Evolutionary conservation across 176 grass and related monocot species (phyloP).

Genomic region (Dactylis glomerata): DNA sequence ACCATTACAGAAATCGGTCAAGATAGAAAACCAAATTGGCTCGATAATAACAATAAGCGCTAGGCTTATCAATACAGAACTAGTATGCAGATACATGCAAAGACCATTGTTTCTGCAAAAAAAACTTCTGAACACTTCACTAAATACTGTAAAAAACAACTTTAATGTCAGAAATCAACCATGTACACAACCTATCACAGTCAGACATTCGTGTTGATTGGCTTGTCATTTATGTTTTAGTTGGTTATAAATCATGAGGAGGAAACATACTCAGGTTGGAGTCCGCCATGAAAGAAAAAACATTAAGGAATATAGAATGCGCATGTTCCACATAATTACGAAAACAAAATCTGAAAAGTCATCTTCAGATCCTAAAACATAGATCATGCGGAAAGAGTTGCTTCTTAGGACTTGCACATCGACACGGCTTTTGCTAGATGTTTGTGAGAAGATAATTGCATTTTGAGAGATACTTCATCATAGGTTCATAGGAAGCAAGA

Average conservation of each 20-base stretch:
- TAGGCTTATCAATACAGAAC: not conserved
- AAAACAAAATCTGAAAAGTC: not conserved
- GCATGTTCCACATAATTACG: not conserved
- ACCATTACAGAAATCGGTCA: not conserved
- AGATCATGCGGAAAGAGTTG: not conserved
- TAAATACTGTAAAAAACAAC: not conserved
- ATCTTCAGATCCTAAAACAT: not conserved
- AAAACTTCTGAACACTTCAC: not conserved
- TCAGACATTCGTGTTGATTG: not conserved
- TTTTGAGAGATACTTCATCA: not conserved
- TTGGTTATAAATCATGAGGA: not conserved
- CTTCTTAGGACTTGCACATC: not conserved
- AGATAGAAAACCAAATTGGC: not conserved
- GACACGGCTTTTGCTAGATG: not conserved
- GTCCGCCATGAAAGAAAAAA: not conserved
- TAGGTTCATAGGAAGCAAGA: conserved; percentile 1
- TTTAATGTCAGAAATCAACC: not conserved
- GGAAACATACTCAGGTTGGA: conserved; percentile 11
- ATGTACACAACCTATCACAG: not conserved
- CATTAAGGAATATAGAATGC: not conserved
- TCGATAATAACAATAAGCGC: not conserved
- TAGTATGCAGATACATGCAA: not conserved
- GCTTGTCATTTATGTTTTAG: not conserved
- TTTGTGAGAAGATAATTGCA: conserved; percentile 22
- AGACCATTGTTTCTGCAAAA: not conserved